These are phyloP conservation scores for Dacryopinax primogenitus DNA, from an alignment of 768 basidiomycete species.

Conservation along the genomic window DNA sequence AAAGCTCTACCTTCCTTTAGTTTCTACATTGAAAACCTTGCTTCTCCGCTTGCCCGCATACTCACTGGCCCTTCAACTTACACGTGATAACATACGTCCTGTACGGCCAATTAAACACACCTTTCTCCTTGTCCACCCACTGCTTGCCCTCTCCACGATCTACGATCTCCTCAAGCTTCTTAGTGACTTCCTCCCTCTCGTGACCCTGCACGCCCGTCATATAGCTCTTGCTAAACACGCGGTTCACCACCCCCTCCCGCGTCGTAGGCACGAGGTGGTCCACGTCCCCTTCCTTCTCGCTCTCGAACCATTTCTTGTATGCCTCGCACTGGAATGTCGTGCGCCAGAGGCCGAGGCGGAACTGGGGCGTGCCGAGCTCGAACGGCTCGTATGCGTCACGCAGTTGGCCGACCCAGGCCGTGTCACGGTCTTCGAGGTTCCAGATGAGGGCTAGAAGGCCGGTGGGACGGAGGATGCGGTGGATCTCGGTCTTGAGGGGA, in stretches of 20 bases:
- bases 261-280: slow-evolving; percentile 41
- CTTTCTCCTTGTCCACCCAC: slow-evolving; percentile 64
- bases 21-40: too few species aligned
- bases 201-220: slow-evolving; percentile 48
- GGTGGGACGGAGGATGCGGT: slow-evolving; percentile 63
- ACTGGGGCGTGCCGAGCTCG: slow-evolving; percentile 69
- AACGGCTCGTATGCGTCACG: slow-evolving; percentile 56
- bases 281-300: slow-evolving; percentile 46
- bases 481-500: slow-evolving; percentile 44
- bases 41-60: neutral
- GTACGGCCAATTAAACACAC: slow-evolving; percentile 73
- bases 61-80: neutral
- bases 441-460: slow-evolving; percentile 66
- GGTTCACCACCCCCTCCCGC: slow-evolving; percentile 44
- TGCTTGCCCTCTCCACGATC: slow-evolving; percentile 45
- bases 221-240: slow-evolving; percentile 77
- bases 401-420: slow-evolving; percentile 60
- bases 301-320: slow-evolving; percentile 48
- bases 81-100: slow-evolving; percentile 30
- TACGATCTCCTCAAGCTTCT: slow-evolving; percentile 44
- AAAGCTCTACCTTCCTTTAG: too few species aligned
- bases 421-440: slow-evolving; percentile 75
- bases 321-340: slow-evolving; percentile 48
- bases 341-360: slow-evolving; percentile 63
- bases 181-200: slow-evolving; percentile 42